Evolutionary conservation across 306 rosid genomes (phyloP).

Genomic region (Luffa acutangula): DNA sequence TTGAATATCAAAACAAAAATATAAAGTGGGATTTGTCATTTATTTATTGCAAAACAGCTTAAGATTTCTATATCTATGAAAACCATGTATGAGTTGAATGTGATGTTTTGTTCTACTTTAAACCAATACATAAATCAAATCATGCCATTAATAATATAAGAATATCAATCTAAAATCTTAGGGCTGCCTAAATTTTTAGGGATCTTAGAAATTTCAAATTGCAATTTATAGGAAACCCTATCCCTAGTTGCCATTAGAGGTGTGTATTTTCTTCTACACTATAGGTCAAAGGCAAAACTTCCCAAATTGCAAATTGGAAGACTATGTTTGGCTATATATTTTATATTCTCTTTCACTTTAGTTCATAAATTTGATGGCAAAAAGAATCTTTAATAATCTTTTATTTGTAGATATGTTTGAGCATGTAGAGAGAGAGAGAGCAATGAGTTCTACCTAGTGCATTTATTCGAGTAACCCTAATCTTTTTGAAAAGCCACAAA

Average conservation of each 20-base stretch:
- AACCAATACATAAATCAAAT: background rate
- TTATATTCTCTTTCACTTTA: background rate
- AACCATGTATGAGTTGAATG: background rate
- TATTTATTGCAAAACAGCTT: background rate
- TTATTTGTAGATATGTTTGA: background rate
- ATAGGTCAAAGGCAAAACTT: background rate
- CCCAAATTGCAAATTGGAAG: background rate
- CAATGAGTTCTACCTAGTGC: constrained; percentile 27
- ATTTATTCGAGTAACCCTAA: constrained; percentile 32
- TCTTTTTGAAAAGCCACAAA: constrained; percentile 59
- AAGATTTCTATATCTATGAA: background rate
- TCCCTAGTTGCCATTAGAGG: background rate
- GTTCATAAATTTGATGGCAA: background rate
- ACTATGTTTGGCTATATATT: background rate
- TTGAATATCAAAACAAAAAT: background rate
- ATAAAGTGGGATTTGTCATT: background rate
- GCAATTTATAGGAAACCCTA: background rate
- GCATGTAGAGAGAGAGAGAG: constrained; percentile 17
- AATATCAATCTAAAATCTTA: background rate
- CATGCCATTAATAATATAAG: background rate
- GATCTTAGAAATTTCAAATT: background rate
- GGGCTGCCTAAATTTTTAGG: background rate
- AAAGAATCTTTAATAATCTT: background rate
- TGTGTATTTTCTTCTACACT: background rate
- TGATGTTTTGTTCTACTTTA: background rate